These are phyloP conservation scores for Ganoderma resinaceum DNA, from an alignment of 1,284 basidiomycete species.

Conservation along the genomic window DNA sequence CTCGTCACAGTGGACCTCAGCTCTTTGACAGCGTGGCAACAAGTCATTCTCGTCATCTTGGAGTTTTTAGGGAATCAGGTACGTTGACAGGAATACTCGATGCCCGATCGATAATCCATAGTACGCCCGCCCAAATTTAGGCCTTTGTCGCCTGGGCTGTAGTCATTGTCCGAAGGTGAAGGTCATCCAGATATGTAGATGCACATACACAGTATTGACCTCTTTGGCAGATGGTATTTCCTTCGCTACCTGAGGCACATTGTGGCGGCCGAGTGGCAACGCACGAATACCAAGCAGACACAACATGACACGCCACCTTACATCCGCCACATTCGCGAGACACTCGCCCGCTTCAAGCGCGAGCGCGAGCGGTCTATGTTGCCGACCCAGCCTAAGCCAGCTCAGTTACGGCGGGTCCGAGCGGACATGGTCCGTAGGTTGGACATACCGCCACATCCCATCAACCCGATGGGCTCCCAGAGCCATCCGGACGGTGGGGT, in stretches of 20 bases:
- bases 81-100: background rate
- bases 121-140: conserved; percentile 20
- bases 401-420: background rate
- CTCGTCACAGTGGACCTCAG: conserved; percentile 77
- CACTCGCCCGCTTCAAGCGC: conserved; percentile 18
- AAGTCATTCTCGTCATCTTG: conserved; percentile 70
- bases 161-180: conserved; percentile 40
- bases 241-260: conserved; percentile 73
- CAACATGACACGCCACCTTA: conserved; percentile 11
- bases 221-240: conserved; percentile 72
- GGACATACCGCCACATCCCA: background rate
- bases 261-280: conserved; percentile 53
- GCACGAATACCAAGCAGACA: conserved; percentile 17
- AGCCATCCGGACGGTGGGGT: background rate
- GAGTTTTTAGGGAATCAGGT: conserved; percentile 76
- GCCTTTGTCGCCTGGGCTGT: conserved; percentile 44
- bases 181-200: background rate
- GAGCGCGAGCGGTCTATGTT: background rate
- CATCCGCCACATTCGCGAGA: conserved; percentile 24
- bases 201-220: background rate
- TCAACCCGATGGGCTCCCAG: background rate
- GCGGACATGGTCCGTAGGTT: background rate
- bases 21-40: conserved; percentile 76
- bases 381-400: conserved; percentile 34
- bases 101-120: background rate